These are phyloP conservation scores for Scheffersomyces ergatensis DNA, from an alignment of 805 yeast species.

Conservation along the genomic window DNA sequence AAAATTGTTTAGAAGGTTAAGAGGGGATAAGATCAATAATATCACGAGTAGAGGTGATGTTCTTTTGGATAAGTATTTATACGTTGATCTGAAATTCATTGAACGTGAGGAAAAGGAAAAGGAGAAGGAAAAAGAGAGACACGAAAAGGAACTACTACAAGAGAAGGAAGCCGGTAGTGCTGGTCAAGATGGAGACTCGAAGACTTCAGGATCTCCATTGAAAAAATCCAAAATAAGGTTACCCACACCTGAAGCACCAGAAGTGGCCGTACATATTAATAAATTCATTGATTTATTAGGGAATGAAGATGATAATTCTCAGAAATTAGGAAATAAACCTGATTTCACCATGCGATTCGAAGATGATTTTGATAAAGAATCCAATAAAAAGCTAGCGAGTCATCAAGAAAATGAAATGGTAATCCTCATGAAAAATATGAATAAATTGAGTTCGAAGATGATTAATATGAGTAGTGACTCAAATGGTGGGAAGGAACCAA, in stretches of 20 bases:
- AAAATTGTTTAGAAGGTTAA: constrained; percentile 75
- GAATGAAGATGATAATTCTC: constrained; percentile 78
- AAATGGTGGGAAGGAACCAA: constrained; percentile 5
- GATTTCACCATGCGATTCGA: constrained; percentile 83
- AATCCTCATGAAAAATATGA: constrained; percentile 82
- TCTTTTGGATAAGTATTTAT: constrained; percentile 79
- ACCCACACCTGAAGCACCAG: background rate
- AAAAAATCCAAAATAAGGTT: background rate
- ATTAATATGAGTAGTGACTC: constrained; percentile 30
- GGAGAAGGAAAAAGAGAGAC: background rate
- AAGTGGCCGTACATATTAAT: constrained; percentile 48
- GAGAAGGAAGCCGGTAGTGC: constrained; percentile 1
- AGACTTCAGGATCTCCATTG: background rate
- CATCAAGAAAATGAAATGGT: constrained; percentile 59
- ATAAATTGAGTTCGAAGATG: constrained; percentile 80
- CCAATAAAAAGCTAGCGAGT: constrained; percentile 4
- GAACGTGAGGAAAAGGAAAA: constrained; percentile 28
- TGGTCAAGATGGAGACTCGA: background rate
- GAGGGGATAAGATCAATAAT: constrained; percentile 80
- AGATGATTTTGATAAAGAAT: constrained; percentile 26
- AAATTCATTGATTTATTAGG: constrained; percentile 78
- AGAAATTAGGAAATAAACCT: constrained; percentile 73
- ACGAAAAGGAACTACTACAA: background rate
- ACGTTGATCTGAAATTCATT: constrained; percentile 57
- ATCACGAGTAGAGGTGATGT: constrained; percentile 79